phyloP scores from a whole-genome alignment of 192 early-diverging fungal genomes.

The Oehlia diaphana region DNA sequence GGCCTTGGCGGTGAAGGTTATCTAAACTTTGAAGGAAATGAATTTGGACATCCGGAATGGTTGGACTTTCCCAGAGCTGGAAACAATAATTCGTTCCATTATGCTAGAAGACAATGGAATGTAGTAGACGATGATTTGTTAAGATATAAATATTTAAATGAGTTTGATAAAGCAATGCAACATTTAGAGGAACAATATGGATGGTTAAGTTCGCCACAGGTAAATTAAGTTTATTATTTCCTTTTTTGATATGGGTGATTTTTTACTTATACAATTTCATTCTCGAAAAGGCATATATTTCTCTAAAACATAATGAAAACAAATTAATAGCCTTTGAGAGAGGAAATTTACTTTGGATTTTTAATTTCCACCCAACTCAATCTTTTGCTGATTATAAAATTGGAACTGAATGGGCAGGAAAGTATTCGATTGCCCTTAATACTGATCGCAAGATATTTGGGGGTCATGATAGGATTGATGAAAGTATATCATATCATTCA shows the following conservation, averaged over 20 bases:
- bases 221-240: slow-evolving; percentile 20
- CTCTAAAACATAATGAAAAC: slow-evolving; percentile 88
- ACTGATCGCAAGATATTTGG: slow-evolving; percentile 76
- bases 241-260: background rate
- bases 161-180: slow-evolving; percentile 88
- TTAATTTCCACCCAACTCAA: slow-evolving; percentile 90
- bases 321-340: slow-evolving; percentile 94
- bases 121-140: slow-evolving; percentile 84
- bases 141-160: slow-evolving; percentile 91
- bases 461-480: slow-evolving; percentile 79
- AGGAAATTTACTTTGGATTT: slow-evolving; percentile 84
- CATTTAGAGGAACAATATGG: slow-evolving; percentile 65
- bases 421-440: slow-evolving; percentile 75
- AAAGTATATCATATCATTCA: slow-evolving; percentile 63
- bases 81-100: slow-evolving; percentile 88
- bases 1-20: slow-evolving; percentile 95
- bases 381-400: slow-evolving; percentile 89
- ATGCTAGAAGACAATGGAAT: slow-evolving; percentile 95
- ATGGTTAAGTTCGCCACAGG: slow-evolving; percentile 71
- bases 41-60: slow-evolving; percentile 99
- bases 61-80: slow-evolving; percentile 96
- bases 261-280: background rate
- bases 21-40: slow-evolving; percentile 96
- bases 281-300: slow-evolving; percentile 66
- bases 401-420: slow-evolving; percentile 68